These are phyloP conservation scores for Zygosaccharomyces kombuchaensis DNA, from an alignment of 805 yeast species.

Conservation along the genomic window DNA sequence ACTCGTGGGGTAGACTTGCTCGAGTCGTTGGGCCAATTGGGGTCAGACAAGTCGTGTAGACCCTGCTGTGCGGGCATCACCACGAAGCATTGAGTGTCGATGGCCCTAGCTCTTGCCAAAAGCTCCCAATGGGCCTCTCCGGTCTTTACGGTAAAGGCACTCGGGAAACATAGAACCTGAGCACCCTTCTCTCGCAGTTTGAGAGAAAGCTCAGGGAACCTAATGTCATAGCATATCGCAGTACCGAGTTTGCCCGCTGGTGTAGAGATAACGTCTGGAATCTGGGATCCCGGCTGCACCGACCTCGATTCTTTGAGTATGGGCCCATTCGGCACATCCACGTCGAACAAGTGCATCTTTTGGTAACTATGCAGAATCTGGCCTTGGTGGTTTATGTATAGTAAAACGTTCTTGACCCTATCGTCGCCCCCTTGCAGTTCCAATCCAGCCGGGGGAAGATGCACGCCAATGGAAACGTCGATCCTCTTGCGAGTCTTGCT, in stretches of 20 bases:
- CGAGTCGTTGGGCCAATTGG: slow-evolving; percentile 5
- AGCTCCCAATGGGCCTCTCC: slow-evolving; percentile 89
- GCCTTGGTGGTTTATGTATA: slow-evolving; percentile 69
- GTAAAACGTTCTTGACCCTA: slow-evolving; percentile 63
- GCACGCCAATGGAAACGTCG: slow-evolving; percentile 81
- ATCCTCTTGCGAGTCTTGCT: slow-evolving; percentile 40
- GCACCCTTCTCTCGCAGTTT: slow-evolving; percentile 67
- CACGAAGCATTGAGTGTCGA: slow-evolving; percentile 83
- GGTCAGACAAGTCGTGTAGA: slow-evolving; percentile 48
- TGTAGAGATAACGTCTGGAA: slow-evolving; percentile 52
- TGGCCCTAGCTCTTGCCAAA: slow-evolving; percentile 77
- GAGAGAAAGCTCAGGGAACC: slow-evolving; percentile 79
- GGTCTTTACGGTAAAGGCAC: slow-evolving; percentile 89
- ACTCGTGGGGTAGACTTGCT: slow-evolving; percentile 40
- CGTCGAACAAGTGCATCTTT: slow-evolving; percentile 87
- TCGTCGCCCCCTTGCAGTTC: slow-evolving; percentile 23
- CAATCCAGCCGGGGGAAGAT: slow-evolving; percentile 57
- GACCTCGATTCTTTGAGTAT: slow-evolving; percentile 70
- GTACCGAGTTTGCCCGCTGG: slow-evolving; percentile 64
- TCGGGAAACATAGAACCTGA: slow-evolving; percentile 72
- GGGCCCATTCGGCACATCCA: slow-evolving; percentile 75
- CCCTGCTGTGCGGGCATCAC: slow-evolving; percentile 90
- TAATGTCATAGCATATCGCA: slow-evolving; percentile 79
- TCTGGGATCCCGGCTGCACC: slow-evolving; percentile 69
- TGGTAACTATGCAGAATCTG: slow-evolving; percentile 66